A percentile compares a stretch with the other conserved stretches of the same genome.
Conservation (phyloP, 495 filamentous ascomycete genomes). For the Hamigera avellanea region DNA sequence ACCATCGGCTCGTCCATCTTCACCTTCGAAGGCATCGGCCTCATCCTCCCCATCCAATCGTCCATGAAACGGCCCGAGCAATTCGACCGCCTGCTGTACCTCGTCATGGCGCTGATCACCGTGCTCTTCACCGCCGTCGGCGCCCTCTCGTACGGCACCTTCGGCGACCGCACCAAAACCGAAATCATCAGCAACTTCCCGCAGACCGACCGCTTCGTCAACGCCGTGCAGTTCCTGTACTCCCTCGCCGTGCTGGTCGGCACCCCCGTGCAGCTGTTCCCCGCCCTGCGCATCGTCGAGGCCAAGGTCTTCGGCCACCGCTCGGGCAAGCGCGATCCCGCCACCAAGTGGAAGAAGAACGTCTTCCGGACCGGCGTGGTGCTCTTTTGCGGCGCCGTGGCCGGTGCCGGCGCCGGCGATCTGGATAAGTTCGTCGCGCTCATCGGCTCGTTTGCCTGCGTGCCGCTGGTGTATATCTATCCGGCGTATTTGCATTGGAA, state of each 20-base stretch:
- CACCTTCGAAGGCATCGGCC: conserved; percentile 87
- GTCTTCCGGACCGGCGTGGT: conserved; percentile 75
- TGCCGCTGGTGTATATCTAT: conserved; percentile 89
- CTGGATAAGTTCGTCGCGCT: conserved; percentile 87
- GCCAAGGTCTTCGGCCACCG: conserved; percentile 52
- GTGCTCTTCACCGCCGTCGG: conserved; percentile 77
- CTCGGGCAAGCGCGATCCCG: conserved; percentile 75
- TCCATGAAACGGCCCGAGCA: conserved; percentile 76
- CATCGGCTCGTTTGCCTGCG: conserved; percentile 90
- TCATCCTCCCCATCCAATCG: conserved; percentile 90
- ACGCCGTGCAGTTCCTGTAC: conserved; percentile 82
- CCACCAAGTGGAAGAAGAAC: conserved; percentile 96
- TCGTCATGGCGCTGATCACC: conserved; percentile 82
- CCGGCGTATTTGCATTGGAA: conserved; percentile 56
- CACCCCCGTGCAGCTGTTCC: conserved; percentile 85
- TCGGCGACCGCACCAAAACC: conserved; percentile 77
- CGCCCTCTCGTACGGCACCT: conserved; percentile 84
- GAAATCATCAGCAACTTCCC: conserved; percentile 86
- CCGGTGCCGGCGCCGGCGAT: conserved; percentile 75
- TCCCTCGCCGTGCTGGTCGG: conserved; percentile 78
- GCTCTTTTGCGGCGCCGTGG: conserved; percentile 63
- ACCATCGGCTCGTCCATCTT: conserved; percentile 95
- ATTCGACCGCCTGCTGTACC: conserved; percentile 67
- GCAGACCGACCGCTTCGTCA: conserved; percentile 79
- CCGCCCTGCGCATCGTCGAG: conserved; percentile 64